Evolutionary conservation across 2,329 filamentous ascomycete genomes (phyloP), one percentile per base, ranked within the genome.

Genomic region (Colletotrichum eremochloae): DNA sequence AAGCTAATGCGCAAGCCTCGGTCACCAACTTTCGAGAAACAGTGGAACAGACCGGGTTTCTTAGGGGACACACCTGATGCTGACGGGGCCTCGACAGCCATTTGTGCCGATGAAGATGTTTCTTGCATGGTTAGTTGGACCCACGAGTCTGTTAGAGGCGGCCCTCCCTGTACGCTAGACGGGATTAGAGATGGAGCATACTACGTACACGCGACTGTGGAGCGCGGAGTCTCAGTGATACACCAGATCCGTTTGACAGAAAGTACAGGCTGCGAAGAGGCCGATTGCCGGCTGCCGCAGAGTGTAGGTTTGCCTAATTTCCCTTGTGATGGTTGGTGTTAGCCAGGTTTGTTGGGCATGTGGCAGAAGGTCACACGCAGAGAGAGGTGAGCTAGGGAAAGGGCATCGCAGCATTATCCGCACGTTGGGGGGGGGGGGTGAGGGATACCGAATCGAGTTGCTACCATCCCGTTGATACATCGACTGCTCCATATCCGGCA

Each of bases 371-470:
- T 48, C 53, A 44, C 15, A 60, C 46, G 52, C 42, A 64, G 33
- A n/a, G 31, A 31, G 42, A 44, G 42, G 18, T 6, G 42, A 44
- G 42, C 42, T 44, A 44, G 8, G 42, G 44, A 38, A 24, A 42
- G n/a, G 61, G 53, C 71, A 61, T 24, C 50, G 40, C 44, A 24
- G 36, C 36, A 53, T 63, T 38, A 42, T 58, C 38, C 48, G 62
- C 67, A 73, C 71, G 71, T 73, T n/a, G n/a, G 24, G 24, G 24
- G 24, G 71, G 71, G 71, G 67, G 52, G 52, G 36, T 40, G 67
- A 73, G 66, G 71, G 71, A 73, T 73, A 44, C 33, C 44, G 24
- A 29, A 36, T 53, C 44, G 53, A 58, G 38, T 40, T 42, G 38
- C 53, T 55, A 38, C 42, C 24, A 24, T 31, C 46, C 48, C 58